Base-by-base conservation (phyloP, 2,329 filamentous ascomycete genomes). In the Diaporthe humulicola region DNA sequence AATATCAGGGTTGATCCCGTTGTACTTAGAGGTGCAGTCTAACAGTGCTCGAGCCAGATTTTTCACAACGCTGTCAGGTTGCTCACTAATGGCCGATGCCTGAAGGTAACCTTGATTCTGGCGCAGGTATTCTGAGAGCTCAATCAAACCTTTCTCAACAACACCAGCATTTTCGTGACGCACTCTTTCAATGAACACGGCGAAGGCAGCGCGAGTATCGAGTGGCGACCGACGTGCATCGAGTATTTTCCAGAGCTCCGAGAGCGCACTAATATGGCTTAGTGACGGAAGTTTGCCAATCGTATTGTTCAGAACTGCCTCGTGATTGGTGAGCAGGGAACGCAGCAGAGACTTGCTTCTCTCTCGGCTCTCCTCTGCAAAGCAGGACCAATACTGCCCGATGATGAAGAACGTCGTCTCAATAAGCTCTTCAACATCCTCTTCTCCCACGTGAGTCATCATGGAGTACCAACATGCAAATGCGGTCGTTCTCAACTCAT, bases 401-500 rank as follows among this genome's bases (percentile, higher is more conserved):
- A 98, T 92, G 54, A 98, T 91, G 71, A 96, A 95, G 78, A 98
- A 95, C 0, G 96, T 98, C 74, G 96, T 95, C 81, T 98, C 95
- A 12, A 98, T 86, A 50, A 98, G 88, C 36, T 91, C 88, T 77
- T 93, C 92, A 8, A 98, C 88, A 80, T 98, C 96, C 33, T 95
- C 93, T 73, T 93, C 92, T 14, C 93, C 92, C 64, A 98, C 88
- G 70, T 92, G 90, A 38, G 86, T 89, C 25, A 98, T 89, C 85
- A 99, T 92, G 12, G 92, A 89, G 36, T 91, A 89, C 97, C 97
- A 99, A 66, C 95, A 95, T 5, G 90, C 90, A 79, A 98, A 96
- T 2, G 95, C 94, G 40, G 91, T 88, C 76, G 95, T 89, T 76
- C 95, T 92, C n/a, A 99, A 88, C 61, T 93, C 90, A 58, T 92